Percentiles rank a stretch among this genome's conserved stretches.
Conservation (phyloP, 148 eudicot genomes). For the Dianthus caryophyllus region DNA sequence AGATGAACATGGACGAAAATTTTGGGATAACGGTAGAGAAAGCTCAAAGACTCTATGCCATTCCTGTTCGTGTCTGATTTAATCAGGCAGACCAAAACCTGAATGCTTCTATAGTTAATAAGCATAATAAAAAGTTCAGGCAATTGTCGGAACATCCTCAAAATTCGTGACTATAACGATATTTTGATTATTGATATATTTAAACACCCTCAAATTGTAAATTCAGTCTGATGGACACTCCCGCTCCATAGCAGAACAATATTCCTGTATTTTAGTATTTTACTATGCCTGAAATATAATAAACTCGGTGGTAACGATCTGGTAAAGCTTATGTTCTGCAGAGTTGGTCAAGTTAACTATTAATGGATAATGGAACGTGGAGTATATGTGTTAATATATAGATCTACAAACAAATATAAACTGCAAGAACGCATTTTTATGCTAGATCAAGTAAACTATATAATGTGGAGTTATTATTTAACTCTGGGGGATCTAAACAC, state of each 20-base stretch:
- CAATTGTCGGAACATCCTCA: not conserved
- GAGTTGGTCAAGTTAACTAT: too few species aligned
- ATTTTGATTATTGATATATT: not conserved
- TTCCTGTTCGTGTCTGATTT: constrained; percentile 21
- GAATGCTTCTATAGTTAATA: not conserved
- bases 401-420: too few species aligned
- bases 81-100: not conserved
- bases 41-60: constrained; percentile 18
- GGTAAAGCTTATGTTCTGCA: too few species aligned
- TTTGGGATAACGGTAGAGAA: constrained; percentile 23
- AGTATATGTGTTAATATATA: too few species aligned
- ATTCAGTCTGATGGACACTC: not conserved
- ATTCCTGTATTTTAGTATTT: not conserved
- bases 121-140: too few species aligned
- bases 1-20: constrained; percentile 23
- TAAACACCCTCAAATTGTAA: not conserved
- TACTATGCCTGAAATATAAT: constrained; percentile 1
- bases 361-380: too few species aligned
- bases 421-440: too few species aligned
- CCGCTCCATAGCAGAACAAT: not conserved
- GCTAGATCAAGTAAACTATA: too few species aligned
- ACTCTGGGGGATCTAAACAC: too few species aligned
- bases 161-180: not conserved
- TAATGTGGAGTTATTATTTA: too few species aligned
- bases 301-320: too few species aligned